Percentiles rank a stretch among this genome's conserved stretches.
phyloP scores from a whole-genome alignment of 164 flowering plant genomes.

The Umbilicus rupestris region DNA sequence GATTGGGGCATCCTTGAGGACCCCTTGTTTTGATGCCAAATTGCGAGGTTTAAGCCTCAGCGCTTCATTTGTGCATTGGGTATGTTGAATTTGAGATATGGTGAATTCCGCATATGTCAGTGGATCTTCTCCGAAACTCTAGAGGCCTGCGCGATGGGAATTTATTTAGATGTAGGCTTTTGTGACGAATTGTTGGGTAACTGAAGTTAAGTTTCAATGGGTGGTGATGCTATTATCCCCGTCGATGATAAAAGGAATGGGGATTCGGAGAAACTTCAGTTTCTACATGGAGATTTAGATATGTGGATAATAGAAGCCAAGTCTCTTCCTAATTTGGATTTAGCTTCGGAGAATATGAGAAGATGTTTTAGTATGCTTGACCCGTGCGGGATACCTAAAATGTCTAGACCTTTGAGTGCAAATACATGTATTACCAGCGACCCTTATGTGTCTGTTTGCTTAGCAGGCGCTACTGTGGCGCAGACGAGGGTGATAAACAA shows the following conservation, averaged over 20 bases:
- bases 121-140: not conserved
- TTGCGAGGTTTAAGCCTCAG: not conserved
- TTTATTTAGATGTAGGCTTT: not conserved
- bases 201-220: not conserved
- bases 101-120: not conserved
- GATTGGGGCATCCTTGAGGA: not conserved
- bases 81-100: not conserved
- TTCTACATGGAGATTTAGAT: constrained; percentile 64
- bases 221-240: constrained; percentile 1
- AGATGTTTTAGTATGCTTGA: constrained; percentile 36
- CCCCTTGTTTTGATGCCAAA: not conserved
- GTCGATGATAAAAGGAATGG: not conserved
- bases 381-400: constrained; percentile 22
- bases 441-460: constrained; percentile 67
- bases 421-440: constrained; percentile 57
- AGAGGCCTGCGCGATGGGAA: not conserved
- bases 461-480: constrained; percentile 65
- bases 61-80: not conserved
- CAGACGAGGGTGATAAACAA: constrained; percentile 56
- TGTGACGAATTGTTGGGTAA: not conserved
- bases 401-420: constrained; percentile 11
- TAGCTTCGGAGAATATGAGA: constrained; percentile 49
- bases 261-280: constrained; percentile 15
- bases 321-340: constrained; percentile 72
- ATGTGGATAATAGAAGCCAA: constrained; percentile 50